Evolutionary conservation across 108 stramenopile species (phyloP).

Genomic region (Cyclotella kingstonii): DNA sequence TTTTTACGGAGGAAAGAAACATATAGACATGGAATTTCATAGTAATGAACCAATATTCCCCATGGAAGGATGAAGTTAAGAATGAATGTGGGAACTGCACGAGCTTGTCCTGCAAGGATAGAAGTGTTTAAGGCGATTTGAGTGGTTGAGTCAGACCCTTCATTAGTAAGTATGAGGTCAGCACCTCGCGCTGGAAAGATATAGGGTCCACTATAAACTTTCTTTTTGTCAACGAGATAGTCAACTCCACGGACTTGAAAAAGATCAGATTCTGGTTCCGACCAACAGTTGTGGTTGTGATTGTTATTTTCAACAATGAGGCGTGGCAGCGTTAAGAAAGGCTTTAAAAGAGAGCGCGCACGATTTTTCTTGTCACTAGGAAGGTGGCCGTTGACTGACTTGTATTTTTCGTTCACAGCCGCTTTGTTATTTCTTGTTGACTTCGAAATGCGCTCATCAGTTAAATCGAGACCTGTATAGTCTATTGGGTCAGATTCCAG

Average conservation of each 20-base stretch:
- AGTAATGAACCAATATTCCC: constrained; percentile 77
- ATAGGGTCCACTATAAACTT: constrained; percentile 60
- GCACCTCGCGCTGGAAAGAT: constrained; percentile 64
- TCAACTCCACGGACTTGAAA: constrained; percentile 71
- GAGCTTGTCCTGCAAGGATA: constrained; percentile 63
- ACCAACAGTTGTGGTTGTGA: constrained; percentile 74
- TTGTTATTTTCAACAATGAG: constrained; percentile 40
- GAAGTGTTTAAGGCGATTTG: constrained; percentile 26
- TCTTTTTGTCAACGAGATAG: constrained; percentile 66
- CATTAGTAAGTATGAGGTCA: constrained; percentile 79
- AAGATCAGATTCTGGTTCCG: constrained; percentile 48
- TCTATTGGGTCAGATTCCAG: constrained; percentile 24
- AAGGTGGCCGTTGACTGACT: background rate
- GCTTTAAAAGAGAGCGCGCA: too few relatives aligned
- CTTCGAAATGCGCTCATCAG: background rate
- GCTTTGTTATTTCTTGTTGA: background rate
- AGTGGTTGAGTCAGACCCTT: constrained; percentile 12
- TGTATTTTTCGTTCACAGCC: background rate
- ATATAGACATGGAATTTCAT: constrained; percentile 69
- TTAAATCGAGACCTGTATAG: background rate
- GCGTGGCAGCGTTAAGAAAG: too few relatives aligned
- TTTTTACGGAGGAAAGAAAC: constrained; percentile 52
- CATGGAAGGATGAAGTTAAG: constrained; percentile 86
- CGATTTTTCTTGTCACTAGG: too few relatives aligned
- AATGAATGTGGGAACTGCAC: constrained; percentile 74